Percentiles rank a stretch among this genome's conserved stretches.
phyloP scores from a whole-genome alignment of 139 green algal species.

The Auxenochlorella pyrenoidosa region DNA sequence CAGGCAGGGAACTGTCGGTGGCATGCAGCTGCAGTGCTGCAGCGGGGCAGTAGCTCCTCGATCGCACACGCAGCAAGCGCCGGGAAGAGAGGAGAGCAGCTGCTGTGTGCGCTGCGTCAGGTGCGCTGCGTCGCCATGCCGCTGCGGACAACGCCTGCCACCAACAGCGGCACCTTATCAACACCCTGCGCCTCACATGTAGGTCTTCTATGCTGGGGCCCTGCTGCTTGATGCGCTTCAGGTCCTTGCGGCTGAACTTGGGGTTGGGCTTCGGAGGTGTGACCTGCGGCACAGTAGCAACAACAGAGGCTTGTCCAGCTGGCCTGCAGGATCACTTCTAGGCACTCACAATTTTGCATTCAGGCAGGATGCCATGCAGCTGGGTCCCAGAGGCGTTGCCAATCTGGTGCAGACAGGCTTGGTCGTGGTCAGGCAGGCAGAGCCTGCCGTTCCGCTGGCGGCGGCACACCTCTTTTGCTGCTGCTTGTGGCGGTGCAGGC shows the following conservation, averaged over 20 bases:
- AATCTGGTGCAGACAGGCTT: background rate
- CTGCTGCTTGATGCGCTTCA: slow-evolving; percentile 62
- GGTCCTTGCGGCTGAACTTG: slow-evolving; percentile 47
- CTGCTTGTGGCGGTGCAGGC: background rate
- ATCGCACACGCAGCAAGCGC: background rate
- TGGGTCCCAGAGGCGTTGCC: no score
- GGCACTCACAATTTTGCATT: no score
- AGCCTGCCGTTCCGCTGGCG: background rate
- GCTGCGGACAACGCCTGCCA: background rate
- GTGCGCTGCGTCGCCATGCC: background rate
- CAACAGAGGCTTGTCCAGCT: no score
- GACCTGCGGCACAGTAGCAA: background rate
- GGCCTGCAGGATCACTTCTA: background rate
- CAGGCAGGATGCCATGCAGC: no score
- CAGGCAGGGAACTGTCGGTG: no score
- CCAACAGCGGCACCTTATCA: no score
- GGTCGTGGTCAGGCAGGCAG: background rate
- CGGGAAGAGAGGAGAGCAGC: no score
- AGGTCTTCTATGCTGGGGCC: slow-evolving; percentile 59
- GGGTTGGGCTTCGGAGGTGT: slow-evolving; percentile 42
- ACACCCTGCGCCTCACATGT: background rate
- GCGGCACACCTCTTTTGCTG: slow-evolving; percentile 21
- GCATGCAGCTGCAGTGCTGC: background rate
- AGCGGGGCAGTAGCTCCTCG: background rate
- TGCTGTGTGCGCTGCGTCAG: no score